A percentile compares a stretch with the other conserved stretches of the same genome.
Evolutionary conservation across 164 flowering plant species (phyloP).

Genomic region (Tetrastigma voinierianum): DNA sequence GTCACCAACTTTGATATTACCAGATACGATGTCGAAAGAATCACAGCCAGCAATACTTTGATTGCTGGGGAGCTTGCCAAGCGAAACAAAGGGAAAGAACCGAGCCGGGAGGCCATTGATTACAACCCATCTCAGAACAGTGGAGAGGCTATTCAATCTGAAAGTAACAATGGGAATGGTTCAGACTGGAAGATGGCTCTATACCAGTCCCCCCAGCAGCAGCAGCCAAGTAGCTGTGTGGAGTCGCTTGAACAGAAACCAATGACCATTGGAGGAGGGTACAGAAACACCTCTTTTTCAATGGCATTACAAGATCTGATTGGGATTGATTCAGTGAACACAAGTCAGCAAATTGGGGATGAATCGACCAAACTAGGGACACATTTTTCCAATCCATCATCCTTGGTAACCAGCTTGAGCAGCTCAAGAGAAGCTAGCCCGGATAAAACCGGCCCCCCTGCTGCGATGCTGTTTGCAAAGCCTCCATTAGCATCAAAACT

Average conservation of each 20-base stretch:
- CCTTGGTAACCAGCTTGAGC: constrained; percentile 63
- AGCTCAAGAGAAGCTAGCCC: constrained; percentile 79
- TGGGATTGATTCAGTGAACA: constrained; percentile 31
- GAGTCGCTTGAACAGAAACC: constrained; percentile 38
- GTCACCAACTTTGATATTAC: constrained; percentile 70
- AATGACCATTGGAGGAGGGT: constrained; percentile 11
- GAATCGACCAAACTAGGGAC: constrained; percentile 29
- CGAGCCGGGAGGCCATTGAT: constrained; percentile 8
- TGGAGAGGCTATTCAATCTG: constrained; percentile 17
- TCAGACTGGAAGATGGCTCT: constrained; percentile 51
- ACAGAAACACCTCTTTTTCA: constrained; percentile 29
- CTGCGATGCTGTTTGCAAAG: constrained; percentile 34
- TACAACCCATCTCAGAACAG: constrained; percentile 15
- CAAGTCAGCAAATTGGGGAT: constrained; percentile 25
- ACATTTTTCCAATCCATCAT: constrained; percentile 56
- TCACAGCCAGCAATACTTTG: constrained; percentile 58
- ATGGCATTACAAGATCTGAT: constrained; percentile 50
- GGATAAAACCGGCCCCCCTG: constrained; percentile 43
- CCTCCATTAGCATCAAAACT: constrained; percentile 36
- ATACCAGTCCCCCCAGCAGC: constrained; percentile 27
- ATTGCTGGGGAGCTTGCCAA: constrained; percentile 57
- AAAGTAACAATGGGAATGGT: constrained; percentile 23
- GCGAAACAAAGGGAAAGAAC: constrained; percentile 34
- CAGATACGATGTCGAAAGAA: constrained; percentile 58
- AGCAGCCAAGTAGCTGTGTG: constrained; percentile 14